phyloP scores from a whole-genome alignment of 1,284 basidiomycete genomes.

The Lentinula novae-zelandiae region DNA sequence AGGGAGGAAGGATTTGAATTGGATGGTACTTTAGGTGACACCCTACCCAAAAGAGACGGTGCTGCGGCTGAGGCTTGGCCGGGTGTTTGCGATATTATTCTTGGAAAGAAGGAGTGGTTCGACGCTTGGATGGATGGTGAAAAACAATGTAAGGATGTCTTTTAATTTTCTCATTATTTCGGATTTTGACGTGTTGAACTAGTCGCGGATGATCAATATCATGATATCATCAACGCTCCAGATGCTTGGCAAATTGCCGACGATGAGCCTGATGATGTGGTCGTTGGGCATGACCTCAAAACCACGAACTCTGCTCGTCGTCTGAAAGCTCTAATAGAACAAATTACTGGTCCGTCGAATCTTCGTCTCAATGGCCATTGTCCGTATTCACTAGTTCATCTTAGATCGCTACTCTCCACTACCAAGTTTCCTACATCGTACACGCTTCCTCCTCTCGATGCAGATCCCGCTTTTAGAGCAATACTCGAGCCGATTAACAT shows the following conservation, averaged over 20 bases:
- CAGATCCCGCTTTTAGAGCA: constrained; percentile 83
- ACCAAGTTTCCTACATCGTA: constrained; percentile 73
- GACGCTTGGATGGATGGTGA: constrained; percentile 87
- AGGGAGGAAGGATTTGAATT: constrained; percentile 74
- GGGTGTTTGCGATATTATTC: constrained; percentile 77
- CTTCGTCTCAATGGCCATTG: constrained; percentile 2
- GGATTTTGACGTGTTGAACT: constrained; percentile 2
- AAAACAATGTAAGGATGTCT: constrained; percentile 64
- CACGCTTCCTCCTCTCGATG: constrained; percentile 79
- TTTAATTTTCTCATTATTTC: neutral
- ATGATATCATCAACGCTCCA: constrained; percentile 73
- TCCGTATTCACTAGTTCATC: neutral
- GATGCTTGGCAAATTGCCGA: constrained; percentile 90
- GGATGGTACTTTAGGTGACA: constrained; percentile 39
- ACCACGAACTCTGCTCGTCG: constrained; percentile 80
- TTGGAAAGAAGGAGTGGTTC: constrained; percentile 87
- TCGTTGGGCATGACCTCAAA: constrained; percentile 43
- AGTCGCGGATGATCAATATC: constrained; percentile 81
- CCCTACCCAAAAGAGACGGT: constrained; percentile 19
- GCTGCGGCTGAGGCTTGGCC: constrained; percentile 47
- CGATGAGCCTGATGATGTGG: constrained; percentile 55
- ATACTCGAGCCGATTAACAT: constrained; percentile 76
- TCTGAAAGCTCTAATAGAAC: constrained; percentile 81
- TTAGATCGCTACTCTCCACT: constrained; percentile 87
- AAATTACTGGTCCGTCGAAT: constrained; percentile 68